Percentiles rank a stretch among this genome's conserved stretches.
These are phyloP conservation scores for Mortierella sp. DNA, from an alignment of 371 early-diverging fungal genomes.

Conservation along the genomic window DNA sequence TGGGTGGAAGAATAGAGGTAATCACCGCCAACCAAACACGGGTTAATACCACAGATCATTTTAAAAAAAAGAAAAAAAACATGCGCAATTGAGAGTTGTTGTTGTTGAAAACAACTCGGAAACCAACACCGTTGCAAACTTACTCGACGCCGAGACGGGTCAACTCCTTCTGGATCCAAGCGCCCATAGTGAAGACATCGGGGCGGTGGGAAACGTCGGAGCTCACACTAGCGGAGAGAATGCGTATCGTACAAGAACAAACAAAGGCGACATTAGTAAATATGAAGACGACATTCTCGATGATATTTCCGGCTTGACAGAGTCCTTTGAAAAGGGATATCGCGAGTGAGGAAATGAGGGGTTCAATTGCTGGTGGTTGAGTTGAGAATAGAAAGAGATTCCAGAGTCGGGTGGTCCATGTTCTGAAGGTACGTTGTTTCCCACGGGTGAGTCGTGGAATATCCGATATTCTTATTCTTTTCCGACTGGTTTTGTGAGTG, in stretches of 20 bases:
- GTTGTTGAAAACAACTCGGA: no score
- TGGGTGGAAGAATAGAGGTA: neutral
- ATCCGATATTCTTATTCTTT: neutral
- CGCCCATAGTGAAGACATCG: slow-evolving; percentile 93
- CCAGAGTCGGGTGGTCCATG: neutral
- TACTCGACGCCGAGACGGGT: slow-evolving; percentile 81
- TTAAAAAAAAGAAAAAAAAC: neutral
- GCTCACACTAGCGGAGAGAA: slow-evolving; percentile 76
- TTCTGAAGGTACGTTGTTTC: neutral
- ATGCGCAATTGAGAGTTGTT: neutral
- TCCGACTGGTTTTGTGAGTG: neutral
- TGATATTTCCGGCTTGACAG: neutral
- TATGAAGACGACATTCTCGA: neutral
- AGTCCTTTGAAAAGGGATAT: neutral
- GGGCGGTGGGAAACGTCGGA: slow-evolving; percentile 81
- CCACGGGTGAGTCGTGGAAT: neutral
- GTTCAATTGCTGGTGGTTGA: neutral
- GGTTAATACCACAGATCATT: neutral
- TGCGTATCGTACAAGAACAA: neutral
- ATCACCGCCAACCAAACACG: neutral
- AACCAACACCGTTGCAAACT: no score
- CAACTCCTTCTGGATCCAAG: slow-evolving; percentile 85
- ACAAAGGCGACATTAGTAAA: neutral
- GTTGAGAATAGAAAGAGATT: neutral
- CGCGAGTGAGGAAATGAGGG: neutral